Evolutionary conservation across 768 basidiomycete genomes (phyloP).

Genomic region (Tricholoma hemisulphureum): DNA sequence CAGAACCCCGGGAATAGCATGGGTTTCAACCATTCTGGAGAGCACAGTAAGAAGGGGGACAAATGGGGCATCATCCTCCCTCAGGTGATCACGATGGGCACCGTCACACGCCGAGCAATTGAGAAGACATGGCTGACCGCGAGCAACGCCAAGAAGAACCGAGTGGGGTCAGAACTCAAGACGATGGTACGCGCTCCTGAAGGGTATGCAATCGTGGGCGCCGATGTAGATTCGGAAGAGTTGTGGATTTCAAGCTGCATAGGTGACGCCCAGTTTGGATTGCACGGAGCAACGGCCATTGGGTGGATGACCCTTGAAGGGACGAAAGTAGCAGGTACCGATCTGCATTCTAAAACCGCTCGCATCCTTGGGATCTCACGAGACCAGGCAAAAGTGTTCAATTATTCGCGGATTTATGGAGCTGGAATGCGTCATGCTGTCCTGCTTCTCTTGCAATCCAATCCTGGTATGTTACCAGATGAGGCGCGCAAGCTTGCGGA

Average conservation of each 20-base stretch:
- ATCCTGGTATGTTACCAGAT: slow-evolving; percentile 72
- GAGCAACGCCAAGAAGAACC: slow-evolving; percentile 95
- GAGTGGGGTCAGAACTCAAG: slow-evolving; percentile 97
- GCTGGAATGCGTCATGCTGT: slow-evolving; percentile 95
- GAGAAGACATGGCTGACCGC: slow-evolving; percentile 99
- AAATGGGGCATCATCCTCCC: slow-evolving; percentile 93
- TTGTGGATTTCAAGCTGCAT: slow-evolving; percentile 98
- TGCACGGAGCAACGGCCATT: slow-evolving; percentile 94
- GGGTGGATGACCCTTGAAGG: slow-evolving; percentile 99
- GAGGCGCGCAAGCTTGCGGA: slow-evolving; percentile 79
- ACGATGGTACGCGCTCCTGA: slow-evolving; percentile 95
- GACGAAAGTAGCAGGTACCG: slow-evolving; percentile 90
- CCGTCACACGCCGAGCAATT: slow-evolving; percentile 94
- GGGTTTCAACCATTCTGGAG: slow-evolving; percentile 40
- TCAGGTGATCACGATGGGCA: slow-evolving; percentile 97
- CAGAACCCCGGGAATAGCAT: slow-evolving; percentile 51
- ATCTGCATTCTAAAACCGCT: slow-evolving; percentile 96
- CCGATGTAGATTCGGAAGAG: slow-evolving; percentile 98
- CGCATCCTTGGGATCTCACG: slow-evolving; percentile 88
- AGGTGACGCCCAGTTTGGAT: slow-evolving; percentile 97
- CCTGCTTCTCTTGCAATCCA: slow-evolving; percentile 82
- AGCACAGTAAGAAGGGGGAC: slow-evolving; percentile 26
- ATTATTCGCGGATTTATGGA: slow-evolving; percentile 98
- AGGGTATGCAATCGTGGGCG: slow-evolving; percentile 93
- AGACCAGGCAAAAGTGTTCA: slow-evolving; percentile 97